These are phyloP conservation scores for Akebia trifoliata DNA, from an alignment of 164 flowering plant genomes.

Conservation along the genomic window DNA sequence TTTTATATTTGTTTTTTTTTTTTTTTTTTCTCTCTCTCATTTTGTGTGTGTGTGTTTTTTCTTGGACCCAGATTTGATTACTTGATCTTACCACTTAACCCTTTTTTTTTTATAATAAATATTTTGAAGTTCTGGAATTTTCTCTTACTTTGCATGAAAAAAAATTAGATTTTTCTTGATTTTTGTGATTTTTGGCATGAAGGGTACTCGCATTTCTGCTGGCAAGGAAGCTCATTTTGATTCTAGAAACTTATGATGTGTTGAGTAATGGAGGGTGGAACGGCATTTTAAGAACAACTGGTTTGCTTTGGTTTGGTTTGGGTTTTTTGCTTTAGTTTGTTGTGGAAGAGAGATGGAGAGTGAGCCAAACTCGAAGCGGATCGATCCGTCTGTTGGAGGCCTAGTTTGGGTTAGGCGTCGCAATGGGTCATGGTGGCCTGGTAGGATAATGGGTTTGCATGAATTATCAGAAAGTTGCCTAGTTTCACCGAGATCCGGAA, in stretches of 20 bases:
- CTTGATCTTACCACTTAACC: background rate
- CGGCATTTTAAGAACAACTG: background rate
- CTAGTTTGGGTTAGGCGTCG: constrained; percentile 89
- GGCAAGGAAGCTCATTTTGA: background rate
- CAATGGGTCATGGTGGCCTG: constrained; percentile 99
- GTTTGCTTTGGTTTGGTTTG: background rate
- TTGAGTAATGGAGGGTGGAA: background rate
- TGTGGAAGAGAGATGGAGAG: constrained; percentile 38
- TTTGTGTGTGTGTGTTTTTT: too few relatives aligned
- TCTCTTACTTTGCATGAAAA: background rate
- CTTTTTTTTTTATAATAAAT: background rate
- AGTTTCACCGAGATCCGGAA: constrained; percentile 60
- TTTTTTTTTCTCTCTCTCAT: too few relatives aligned
- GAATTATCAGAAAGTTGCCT: constrained; percentile 54
- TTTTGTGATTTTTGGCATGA: background rate
- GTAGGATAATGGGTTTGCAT: constrained; percentile 67
- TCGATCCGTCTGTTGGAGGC: constrained; percentile 61
- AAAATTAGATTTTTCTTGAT: constrained; percentile 11
- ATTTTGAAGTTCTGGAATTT: background rate
- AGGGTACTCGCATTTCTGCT: constrained; percentile 1
- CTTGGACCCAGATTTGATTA: too few relatives aligned
- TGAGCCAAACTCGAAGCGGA: constrained; percentile 29
- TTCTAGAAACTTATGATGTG: constrained; percentile 2
- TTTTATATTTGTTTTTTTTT: too few relatives aligned
- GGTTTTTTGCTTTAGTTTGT: background rate